Percentiles rank a stretch among this genome's conserved stretches.
These are phyloP conservation scores for Yamadazyma sp. DNA, from an alignment of 805 yeast genomes.

Conservation along the genomic window DNA sequence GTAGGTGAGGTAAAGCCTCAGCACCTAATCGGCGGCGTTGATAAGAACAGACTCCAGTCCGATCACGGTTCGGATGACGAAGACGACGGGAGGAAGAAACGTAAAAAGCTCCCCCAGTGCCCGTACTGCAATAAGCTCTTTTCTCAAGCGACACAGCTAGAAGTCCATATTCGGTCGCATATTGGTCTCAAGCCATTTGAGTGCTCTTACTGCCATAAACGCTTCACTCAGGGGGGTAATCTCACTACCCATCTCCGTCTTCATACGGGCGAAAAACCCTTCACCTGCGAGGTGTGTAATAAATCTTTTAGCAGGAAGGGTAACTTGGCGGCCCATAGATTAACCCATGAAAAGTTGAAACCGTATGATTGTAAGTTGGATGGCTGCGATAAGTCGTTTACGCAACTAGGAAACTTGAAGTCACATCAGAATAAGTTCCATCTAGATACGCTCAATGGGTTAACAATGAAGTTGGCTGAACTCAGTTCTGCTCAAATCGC, in stretches of 20 bases:
- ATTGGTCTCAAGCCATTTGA: slow-evolving; percentile 83
- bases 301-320: slow-evolving; percentile 87
- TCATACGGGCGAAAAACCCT: slow-evolving; percentile 93
- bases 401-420: slow-evolving; percentile 90
- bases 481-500: slow-evolving; percentile 47
- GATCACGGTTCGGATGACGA: slow-evolving; percentile 15
- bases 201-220: slow-evolving; percentile 75
- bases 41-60: slow-evolving; percentile 44
- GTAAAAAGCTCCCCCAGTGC: slow-evolving; percentile 62
- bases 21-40: slow-evolving; percentile 78
- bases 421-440: slow-evolving; percentile 94
- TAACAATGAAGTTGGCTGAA: slow-evolving; percentile 69
- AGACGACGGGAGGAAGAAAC: slow-evolving; percentile 21
- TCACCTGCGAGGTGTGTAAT: slow-evolving; percentile 72
- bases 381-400: slow-evolving; percentile 77
- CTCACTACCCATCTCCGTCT: slow-evolving; percentile 79
- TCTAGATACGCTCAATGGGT: slow-evolving; percentile 60
- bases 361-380: slow-evolving; percentile 82
- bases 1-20: slow-evolving; percentile 45
- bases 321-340: slow-evolving; percentile 81
- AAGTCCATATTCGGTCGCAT: slow-evolving; percentile 85
- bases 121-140: slow-evolving; percentile 77
- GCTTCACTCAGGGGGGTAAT: slow-evolving; percentile 90
- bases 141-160: slow-evolving; percentile 88
- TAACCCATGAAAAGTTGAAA: slow-evolving; percentile 76